A percentile compares a stretch with the other conserved stretches of the same genome.
phyloP scores from a whole-genome alignment of 345 rosid species.

The Clarkia xantiana region DNA sequence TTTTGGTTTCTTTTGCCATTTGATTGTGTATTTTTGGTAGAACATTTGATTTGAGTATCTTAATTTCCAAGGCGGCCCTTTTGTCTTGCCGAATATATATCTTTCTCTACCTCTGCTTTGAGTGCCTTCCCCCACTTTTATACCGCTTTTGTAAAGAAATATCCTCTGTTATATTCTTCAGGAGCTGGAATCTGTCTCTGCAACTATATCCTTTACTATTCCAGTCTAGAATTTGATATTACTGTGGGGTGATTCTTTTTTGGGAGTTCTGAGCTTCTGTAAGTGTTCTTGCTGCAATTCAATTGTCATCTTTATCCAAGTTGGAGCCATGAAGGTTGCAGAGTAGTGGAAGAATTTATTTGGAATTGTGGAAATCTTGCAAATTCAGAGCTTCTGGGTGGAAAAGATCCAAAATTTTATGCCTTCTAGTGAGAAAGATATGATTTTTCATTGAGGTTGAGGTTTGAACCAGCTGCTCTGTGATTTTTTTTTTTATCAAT shows the following conservation, averaged over 20 bases:
- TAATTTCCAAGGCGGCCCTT: slow-evolving; percentile 1
- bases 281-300: too few species aligned
- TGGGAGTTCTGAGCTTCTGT: too few species aligned
- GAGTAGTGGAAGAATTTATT: too few species aligned
- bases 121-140: neutral
- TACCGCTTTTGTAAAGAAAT: neutral
- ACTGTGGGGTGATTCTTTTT: too few species aligned
- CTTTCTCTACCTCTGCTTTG: slow-evolving; percentile 1
- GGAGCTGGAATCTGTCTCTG: neutral
- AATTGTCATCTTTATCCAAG: too few species aligned
- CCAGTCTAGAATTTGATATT: too few species aligned
- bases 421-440: neutral
- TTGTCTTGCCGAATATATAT: slow-evolving; percentile 1
- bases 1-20: neutral
- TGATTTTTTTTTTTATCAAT: too few species aligned
- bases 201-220: neutral
- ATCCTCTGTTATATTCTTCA: neutral
- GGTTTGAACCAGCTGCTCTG: too few species aligned
- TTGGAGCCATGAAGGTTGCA: too few species aligned
- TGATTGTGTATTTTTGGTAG: neutral
- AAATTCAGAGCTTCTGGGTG: neutral
- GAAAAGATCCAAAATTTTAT: neutral
- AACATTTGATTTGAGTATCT: too few species aligned
- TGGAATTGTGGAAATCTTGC: too few species aligned
- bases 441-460: neutral